phyloP scores from a whole-genome alignment of 768 basidiomycete genomes.

The Pisolithus microcarpus region DNA sequence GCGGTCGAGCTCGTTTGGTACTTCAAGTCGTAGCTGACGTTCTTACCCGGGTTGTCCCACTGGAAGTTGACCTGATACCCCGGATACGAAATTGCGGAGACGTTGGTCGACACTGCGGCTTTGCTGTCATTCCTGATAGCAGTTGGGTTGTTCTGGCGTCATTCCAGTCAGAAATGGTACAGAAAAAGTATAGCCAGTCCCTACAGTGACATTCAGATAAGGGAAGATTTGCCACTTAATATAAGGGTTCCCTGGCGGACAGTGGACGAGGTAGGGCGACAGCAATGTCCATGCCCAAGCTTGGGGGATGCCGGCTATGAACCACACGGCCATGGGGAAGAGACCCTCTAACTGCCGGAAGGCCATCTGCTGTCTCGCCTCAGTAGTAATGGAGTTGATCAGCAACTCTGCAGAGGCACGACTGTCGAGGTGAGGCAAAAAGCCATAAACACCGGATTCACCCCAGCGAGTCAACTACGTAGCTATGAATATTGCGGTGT shows the following conservation, averaged over 20 bases:
- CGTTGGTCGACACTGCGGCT: constrained; percentile 52
- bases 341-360: constrained; percentile 56
- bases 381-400: constrained; percentile 51
- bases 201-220: constrained; percentile 38
- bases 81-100: constrained; percentile 41
- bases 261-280: constrained; percentile 43
- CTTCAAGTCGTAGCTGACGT: constrained; percentile 40
- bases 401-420: constrained; percentile 46
- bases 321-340: constrained; percentile 56
- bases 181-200: constrained; percentile 9
- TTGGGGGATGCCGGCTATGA: constrained; percentile 52
- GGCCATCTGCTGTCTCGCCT: constrained; percentile 59
- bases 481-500: background rate
- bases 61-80: constrained; percentile 39
- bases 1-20: constrained; percentile 49
- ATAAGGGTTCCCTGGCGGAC: constrained; percentile 45
- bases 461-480: constrained; percentile 42
- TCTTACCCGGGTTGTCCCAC: constrained; percentile 53
- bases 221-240: constrained; percentile 55
- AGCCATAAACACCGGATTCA: constrained; percentile 56
- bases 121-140: constrained; percentile 32
- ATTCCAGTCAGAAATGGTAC: background rate
- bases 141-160: constrained; percentile 27
- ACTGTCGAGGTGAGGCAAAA: constrained; percentile 57
- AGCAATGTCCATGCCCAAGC: constrained; percentile 58